Base-by-base conservation (phyloP, 768 basidiomycete species). In the Ramaria sp. region DNA sequence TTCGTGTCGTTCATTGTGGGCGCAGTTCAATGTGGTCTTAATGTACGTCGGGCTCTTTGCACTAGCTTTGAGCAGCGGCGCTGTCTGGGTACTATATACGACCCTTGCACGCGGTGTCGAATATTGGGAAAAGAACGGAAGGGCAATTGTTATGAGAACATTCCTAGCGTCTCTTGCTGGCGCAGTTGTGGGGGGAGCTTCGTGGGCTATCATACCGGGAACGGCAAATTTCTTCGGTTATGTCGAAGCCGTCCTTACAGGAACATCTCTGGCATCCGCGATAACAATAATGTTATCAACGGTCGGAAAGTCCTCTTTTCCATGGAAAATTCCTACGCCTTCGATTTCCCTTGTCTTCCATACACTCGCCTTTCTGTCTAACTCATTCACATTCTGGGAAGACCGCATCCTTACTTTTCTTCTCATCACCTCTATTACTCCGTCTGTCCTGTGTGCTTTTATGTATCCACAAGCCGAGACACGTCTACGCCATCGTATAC, bases 301-400 rank as follows among this genome's bases (percentile, higher is more conserved):
- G 24, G 67, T 68, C 22, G 8, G 10, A 18, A 49, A 7, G 8
- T 64, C n/a, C 16, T 65, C 20, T 62, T 63, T 22, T 50, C 69
- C n/a, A 56, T 39, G 16, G n/a, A 52, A 27, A 8, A 15, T 50
- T 52, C 3, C 32, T 10, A 25, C 16, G 25, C 65, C 18, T n/a
- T 65, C 24, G 62, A 63, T 22, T 48, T 69, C 18, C 56, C 74
- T 85, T 52, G 54, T 80, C 54, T 71, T 91, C 2, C 93, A 98
- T 61, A 68, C 83, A 1, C 52, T 85, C 3, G 72, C 84, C 6
- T 95, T 95, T 68, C 78, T 85, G 15, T 95, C 93, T 24, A 98
- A 98, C 71, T 96, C 93, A 0, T 95, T 90, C 72, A 90, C 88
- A n/a, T 79, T 98, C 66, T 97, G 93, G 92, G 96, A 99, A 76